phyloP scores from a whole-genome alignment of 2,329 filamentous ascomycete genomes.

The Colletotrichum sp. region DNA sequence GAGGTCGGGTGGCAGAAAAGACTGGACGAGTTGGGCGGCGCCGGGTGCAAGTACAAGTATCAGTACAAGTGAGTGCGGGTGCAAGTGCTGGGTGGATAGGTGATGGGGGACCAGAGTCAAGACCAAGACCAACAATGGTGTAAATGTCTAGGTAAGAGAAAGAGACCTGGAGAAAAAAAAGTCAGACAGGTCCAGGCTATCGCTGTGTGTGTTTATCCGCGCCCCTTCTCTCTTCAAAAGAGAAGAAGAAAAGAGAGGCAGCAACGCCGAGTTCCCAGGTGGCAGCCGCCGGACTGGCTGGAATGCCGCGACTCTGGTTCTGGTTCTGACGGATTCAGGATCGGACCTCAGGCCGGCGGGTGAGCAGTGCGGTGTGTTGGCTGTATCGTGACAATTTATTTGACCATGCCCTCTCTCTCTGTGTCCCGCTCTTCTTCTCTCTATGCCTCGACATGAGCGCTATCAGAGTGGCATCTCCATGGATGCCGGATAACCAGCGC shows the following conservation, averaged over 20 bases:
- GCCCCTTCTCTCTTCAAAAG: neutral
- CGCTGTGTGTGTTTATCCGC: neutral
- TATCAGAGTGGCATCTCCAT: neutral
- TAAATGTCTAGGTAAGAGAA: neutral
- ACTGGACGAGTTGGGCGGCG: neutral
- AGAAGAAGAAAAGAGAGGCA: neutral
- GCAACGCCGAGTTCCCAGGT: neutral
- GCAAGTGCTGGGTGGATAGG: neutral
- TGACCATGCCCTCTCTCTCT: neutral
- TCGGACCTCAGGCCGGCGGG: neutral
- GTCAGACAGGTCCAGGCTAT: neutral
- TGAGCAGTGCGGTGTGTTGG: slow-evolving; percentile 1
- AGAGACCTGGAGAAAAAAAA: neutral
- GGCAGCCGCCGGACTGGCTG: neutral
- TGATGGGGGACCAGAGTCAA: neutral
- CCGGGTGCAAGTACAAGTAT: neutral
- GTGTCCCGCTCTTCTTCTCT: neutral
- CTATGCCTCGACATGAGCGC: neutral
- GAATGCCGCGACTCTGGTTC: neutral
- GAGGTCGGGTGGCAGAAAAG: neutral
- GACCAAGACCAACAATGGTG: neutral
- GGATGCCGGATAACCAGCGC: neutral
- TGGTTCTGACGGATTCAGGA: slow-evolving; percentile 4
- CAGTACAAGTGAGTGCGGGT: neutral
- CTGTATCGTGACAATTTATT: neutral